Evolutionary conservation across 805 yeast genomes (phyloP), one percentile per base, ranked within the genome.

Genomic region (Candida loeiensis): DNA sequence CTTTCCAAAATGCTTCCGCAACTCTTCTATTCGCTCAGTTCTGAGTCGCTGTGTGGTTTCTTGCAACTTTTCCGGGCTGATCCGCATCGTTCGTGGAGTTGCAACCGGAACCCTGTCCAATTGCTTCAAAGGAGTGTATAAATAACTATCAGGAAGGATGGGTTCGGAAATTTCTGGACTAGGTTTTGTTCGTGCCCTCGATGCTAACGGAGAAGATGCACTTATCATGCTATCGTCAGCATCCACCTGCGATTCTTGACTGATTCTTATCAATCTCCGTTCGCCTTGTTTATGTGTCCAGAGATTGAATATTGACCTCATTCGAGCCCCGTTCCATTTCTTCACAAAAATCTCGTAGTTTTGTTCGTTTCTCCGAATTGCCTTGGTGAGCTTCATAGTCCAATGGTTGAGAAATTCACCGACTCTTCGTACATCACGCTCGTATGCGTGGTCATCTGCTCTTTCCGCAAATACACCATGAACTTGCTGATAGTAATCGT

Each of bases 21-120:
- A 47, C 2, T 69, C 71, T 20, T 59, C 57, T 27, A 69, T 54
- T 27, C 56, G 54, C 41, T 64, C 65, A 26, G 49, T 54, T 32
- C 57, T 58, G 45, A 67, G 45, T 34, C 67, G 46, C 34, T 61
- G 56, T 21, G 67, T 64, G 1, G 74, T 66, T 42, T 66, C 69
- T 43, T 63, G 70, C 13, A 67, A 50, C 27, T 61, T 58, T 4
- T 64, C 52, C 2, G 71, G 71, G 36, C 70, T 64, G 8, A 54
- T 48, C 22, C 65, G 49, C 11, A 52, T 41, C 2, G 45, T 39
- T 7, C 42, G 36, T 3, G 68, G 64, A 2, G 69, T 63, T 3
- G 41, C 14, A 15, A 15, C 28, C 2, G 39, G 27, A 8, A 22
- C 18, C 12, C 43, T 31, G 27, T 45, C 49, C 27, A 55, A 58